Conservation (phyloP, 768 basidiomycete genomes). For the Asterophora parasitica region DNA sequence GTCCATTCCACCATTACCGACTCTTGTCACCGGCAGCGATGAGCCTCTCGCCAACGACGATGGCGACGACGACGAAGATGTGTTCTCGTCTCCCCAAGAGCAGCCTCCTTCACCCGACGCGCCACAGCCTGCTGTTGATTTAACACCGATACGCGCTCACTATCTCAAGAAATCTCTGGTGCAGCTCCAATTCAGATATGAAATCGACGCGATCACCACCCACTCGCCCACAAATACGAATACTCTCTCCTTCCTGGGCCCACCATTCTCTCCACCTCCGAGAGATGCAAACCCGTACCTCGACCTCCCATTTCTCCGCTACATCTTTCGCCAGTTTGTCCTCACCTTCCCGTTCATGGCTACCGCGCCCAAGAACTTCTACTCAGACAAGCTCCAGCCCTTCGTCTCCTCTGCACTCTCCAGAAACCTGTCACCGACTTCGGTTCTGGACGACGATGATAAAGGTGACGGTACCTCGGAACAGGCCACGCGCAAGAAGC, state of each 20-base stretch:
- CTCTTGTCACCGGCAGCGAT: conserved; percentile 2
- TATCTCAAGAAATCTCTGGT: conserved; percentile 97
- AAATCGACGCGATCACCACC: conserved; percentile 64
- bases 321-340: conserved; percentile 88
- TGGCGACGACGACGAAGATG: background rate
- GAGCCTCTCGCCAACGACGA: conserved; percentile 2
- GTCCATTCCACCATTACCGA: conserved; percentile 13
- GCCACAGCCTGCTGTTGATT: conserved; percentile 22
- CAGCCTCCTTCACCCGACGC: background rate
- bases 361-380: conserved; percentile 86
- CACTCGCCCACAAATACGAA: conserved; percentile 45
- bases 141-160: conserved; percentile 90
- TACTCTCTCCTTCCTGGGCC: conserved; percentile 82
- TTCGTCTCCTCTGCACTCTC: conserved; percentile 81
- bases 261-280: conserved; percentile 75
- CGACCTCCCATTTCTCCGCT: conserved; percentile 86
- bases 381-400: conserved; percentile 91
- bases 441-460: conserved; percentile 51
- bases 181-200: conserved; percentile 77
- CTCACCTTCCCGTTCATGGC: conserved; percentile 94
- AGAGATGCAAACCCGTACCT: conserved; percentile 44
- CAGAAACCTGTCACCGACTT: conserved; percentile 65
- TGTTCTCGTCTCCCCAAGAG: background rate
- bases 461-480: conserved; percentile 39
- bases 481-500: conserved; percentile 57